Evolutionary conservation across 2,329 filamentous ascomycete species (phyloP).

Genomic region (Karstenula rhodostoma): DNA sequence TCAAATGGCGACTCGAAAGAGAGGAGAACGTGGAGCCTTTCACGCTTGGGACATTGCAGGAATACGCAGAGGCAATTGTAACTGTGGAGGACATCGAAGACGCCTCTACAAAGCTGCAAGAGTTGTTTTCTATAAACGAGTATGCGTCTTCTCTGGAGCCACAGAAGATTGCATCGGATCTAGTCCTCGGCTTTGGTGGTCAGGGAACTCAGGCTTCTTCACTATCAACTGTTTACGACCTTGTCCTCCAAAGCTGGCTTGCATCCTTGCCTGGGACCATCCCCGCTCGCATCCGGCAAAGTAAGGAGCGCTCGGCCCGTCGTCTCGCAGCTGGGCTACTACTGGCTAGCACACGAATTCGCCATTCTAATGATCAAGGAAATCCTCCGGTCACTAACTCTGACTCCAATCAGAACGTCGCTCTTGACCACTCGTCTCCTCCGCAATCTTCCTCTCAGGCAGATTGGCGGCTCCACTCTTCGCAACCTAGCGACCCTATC

Average conservation of each 20-base stretch:
- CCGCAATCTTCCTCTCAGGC: constrained; percentile 14
- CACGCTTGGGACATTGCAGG: constrained; percentile 35
- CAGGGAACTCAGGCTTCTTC: constrained; percentile 20
- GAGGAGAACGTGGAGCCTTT: constrained; percentile 14
- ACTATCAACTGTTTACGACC: constrained; percentile 40
- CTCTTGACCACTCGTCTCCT: constrained; percentile 31
- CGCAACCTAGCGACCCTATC: constrained; percentile 23
- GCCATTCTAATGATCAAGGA: constrained; percentile 17
- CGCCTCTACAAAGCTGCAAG: constrained; percentile 32
- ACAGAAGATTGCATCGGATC: constrained; percentile 26
- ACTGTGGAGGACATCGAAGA: constrained; percentile 42
- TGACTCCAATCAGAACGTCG: constrained; percentile 21
- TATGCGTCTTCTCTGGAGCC: constrained; percentile 18
- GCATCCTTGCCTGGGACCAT: constrained; percentile 37
- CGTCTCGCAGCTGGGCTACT: constrained; percentile 48
- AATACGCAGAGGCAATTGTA: constrained; percentile 26
- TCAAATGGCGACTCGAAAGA: constrained; percentile 24
- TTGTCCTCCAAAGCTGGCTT: constrained; percentile 42
- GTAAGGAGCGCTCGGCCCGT: constrained; percentile 43
- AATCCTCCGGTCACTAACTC: constrained; percentile 17
- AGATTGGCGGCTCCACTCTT: constrained; percentile 13
- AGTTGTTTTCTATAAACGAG: constrained; percentile 21
- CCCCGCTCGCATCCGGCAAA: constrained; percentile 35
- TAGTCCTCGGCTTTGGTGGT: constrained; percentile 23
- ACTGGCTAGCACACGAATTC: constrained; percentile 43